Evolutionary conservation across 2,329 filamentous ascomycete species (phyloP).

Genomic region (Bisporella sp.): DNA sequence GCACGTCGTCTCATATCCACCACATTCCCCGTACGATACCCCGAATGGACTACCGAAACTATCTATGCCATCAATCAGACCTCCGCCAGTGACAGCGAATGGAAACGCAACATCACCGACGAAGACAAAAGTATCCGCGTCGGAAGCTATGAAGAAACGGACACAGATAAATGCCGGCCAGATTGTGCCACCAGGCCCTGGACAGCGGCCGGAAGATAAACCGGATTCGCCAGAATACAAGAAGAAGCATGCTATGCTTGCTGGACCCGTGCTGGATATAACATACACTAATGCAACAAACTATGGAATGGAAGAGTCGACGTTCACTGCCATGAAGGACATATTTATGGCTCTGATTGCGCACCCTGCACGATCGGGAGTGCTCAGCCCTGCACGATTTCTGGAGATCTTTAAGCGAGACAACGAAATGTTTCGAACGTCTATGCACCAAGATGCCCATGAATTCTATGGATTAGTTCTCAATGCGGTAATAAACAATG

Average conservation of each 20-base stretch:
- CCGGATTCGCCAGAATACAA: slow-evolving; percentile 95
- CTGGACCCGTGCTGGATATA: slow-evolving; percentile 80
- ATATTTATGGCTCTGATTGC: slow-evolving; percentile 88
- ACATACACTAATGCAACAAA: slow-evolving; percentile 69
- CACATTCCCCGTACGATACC: slow-evolving; percentile 60
- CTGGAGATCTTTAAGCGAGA: slow-evolving; percentile 89
- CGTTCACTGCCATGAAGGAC: slow-evolving; percentile 92
- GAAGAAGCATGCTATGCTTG: slow-evolving; percentile 89
- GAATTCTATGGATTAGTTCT: slow-evolving; percentile 91
- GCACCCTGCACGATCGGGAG: slow-evolving; percentile 74
- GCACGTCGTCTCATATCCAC: slow-evolving; percentile 86
- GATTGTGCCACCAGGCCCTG: slow-evolving; percentile 42
- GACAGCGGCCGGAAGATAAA: slow-evolving; percentile 73
- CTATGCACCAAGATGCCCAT: slow-evolving; percentile 97
- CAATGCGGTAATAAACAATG: slow-evolving; percentile 93
- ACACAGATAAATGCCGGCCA: slow-evolving; percentile 47
- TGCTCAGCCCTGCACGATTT: slow-evolving; percentile 87
- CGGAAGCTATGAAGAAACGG: slow-evolving; percentile 51
- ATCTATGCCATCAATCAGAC: slow-evolving; percentile 36
- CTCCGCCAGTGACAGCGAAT: slow-evolving; percentile 47
- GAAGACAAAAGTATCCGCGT: slow-evolving; percentile 45
- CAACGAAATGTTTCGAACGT: slow-evolving; percentile 94
- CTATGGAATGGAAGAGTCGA: slow-evolving; percentile 90
- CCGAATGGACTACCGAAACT: slow-evolving; percentile 55
- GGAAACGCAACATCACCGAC: slow-evolving; percentile 36